Conservation (phyloP, 177 flowering plant genomes). For the Vitis hybrid region DNA sequence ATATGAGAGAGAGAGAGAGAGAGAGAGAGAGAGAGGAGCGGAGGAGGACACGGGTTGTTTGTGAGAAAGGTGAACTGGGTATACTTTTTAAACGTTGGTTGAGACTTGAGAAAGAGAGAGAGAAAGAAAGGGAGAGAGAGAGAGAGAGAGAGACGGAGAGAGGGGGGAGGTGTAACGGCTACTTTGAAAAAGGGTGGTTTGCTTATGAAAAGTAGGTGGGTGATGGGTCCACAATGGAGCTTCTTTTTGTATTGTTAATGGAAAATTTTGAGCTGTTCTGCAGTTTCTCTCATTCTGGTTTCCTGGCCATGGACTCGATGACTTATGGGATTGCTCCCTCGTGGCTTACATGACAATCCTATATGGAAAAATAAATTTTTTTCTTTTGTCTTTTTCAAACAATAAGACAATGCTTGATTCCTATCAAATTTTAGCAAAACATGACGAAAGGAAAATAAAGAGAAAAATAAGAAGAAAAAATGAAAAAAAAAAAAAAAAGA, state of each 20-base stretch:
- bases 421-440: too few relatives aligned
- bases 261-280: background rate
- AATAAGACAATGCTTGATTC: too few relatives aligned
- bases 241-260: background rate
- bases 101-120: background rate
- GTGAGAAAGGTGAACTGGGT: constrained; percentile 12
- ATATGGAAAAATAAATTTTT: too few relatives aligned
- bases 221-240: too few relatives aligned
- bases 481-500: too few relatives aligned
- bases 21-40: constrained; percentile 10
- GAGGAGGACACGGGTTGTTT: constrained; percentile 26
- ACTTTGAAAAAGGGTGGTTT: constrained; percentile 39
- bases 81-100: background rate
- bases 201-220: constrained; percentile 13
- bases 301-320: too few relatives aligned
- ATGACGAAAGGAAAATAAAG: too few relatives aligned
- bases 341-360: too few relatives aligned
- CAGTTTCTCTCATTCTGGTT: too few relatives aligned
- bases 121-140: background rate
- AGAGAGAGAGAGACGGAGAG: background rate
- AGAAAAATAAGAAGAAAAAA: too few relatives aligned
- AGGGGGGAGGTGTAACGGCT: constrained; percentile 55
- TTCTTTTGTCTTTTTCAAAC: too few relatives aligned
- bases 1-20: constrained; percentile 3
- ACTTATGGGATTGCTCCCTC: too few relatives aligned